Evolutionary conservation across 2,329 filamentous ascomycete genomes (phyloP).

Genomic region (Penicillium sp.): DNA sequence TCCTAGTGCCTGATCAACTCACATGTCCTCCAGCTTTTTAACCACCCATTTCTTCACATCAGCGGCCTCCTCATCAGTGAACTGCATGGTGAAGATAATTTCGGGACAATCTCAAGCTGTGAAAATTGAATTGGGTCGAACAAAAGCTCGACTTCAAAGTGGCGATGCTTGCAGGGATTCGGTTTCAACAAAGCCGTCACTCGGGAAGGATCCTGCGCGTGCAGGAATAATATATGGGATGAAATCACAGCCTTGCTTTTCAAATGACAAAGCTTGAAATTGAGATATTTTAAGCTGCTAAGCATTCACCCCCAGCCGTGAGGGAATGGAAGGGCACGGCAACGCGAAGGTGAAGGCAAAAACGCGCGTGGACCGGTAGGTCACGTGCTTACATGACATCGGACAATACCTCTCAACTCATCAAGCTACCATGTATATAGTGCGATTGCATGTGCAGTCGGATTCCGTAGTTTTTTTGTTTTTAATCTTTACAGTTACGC

Average conservation of each 20-base stretch:
- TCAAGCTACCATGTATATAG: too few relatives aligned
- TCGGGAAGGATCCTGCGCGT: neutral
- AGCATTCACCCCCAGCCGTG: constrained; percentile 1
- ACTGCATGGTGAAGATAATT: constrained; percentile 38
- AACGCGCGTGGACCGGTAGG: constrained; percentile 10
- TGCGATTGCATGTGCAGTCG: neutral
- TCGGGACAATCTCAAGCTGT: neutral
- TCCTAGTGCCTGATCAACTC: constrained; percentile 20
- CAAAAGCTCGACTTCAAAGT: neutral
- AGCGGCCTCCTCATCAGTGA: constrained; percentile 46
- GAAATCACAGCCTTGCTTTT: neutral
- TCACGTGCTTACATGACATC: constrained; percentile 13
- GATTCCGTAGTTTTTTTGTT: neutral
- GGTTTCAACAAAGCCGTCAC: constrained; percentile 5
- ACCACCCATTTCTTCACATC: constrained; percentile 52
- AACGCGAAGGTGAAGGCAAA: constrained; percentile 7
- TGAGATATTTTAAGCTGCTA: neutral
- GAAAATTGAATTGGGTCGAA: neutral
- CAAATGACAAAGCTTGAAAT: neutral
- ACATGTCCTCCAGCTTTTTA: constrained; percentile 52
- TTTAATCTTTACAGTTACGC: neutral
- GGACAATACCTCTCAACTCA: neutral
- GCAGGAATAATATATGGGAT: neutral
- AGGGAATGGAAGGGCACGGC: neutral
- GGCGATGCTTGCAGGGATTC: constrained; percentile 7